These are phyloP conservation scores for Phialocephala sp. DNA, from an alignment of 2,329 filamentous ascomycete species.

Conservation along the genomic window DNA sequence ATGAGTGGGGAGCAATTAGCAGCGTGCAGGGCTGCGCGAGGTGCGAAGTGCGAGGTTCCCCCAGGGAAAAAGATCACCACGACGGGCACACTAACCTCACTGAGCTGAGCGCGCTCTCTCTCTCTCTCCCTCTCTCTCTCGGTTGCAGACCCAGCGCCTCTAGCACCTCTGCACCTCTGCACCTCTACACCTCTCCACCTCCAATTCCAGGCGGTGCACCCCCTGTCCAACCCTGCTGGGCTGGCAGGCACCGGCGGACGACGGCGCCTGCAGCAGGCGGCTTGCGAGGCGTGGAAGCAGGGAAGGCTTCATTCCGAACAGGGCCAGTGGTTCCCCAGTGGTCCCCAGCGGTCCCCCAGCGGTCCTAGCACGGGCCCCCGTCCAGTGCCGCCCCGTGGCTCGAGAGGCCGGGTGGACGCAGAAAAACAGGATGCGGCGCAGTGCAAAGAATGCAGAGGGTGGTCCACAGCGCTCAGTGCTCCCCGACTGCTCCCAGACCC, in stretches of 20 bases:
- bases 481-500: neutral
- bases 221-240: constrained; percentile 5
- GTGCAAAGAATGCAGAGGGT: neutral
- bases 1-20: neutral
- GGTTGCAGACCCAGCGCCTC: neutral
- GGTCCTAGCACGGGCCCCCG: too few relatives aligned
- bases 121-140: too few relatives aligned
- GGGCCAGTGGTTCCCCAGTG: too few relatives aligned
- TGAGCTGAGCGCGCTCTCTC: too few relatives aligned
- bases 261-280: neutral
- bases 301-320: neutral
- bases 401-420: neutral
- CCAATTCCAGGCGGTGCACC: constrained; percentile 2
- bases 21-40: neutral
- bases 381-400: constrained; percentile 9
- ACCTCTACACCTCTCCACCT: too few relatives aligned
- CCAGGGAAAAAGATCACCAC: neutral
- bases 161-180: too few relatives aligned
- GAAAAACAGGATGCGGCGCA: neutral
- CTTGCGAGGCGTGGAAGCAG: neutral
- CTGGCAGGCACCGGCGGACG: neutral
- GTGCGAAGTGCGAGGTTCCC: neutral
- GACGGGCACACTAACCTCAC: too few relatives aligned
- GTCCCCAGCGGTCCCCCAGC: too few relatives aligned
- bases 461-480: neutral